phyloP scores from a whole-genome alignment of 208 protist species.

The Tritrichomonas foetus region DNA sequence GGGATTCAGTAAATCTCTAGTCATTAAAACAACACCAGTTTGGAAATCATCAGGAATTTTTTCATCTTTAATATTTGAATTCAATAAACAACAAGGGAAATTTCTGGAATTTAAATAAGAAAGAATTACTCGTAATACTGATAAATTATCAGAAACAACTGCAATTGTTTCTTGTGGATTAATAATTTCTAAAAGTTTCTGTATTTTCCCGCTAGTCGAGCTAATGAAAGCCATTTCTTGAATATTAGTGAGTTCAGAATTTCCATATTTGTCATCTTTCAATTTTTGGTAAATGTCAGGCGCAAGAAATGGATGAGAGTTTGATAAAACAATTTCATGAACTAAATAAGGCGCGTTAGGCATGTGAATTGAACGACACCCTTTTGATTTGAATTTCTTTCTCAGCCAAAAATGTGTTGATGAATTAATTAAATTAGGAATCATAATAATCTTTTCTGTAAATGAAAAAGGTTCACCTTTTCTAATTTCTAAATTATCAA shows the following conservation, averaged over 20 bases:
- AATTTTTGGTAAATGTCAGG: background rate
- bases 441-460: too few species aligned
- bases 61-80: conserved; percentile 2
- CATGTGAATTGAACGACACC: too few species aligned
- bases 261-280: background rate
- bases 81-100: background rate
- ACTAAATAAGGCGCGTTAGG: background rate
- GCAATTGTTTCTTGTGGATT: background rate
- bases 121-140: background rate
- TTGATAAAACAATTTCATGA: background rate
- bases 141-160: background rate
- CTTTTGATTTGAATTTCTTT: too few species aligned
- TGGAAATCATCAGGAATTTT: background rate
- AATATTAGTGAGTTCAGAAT: background rate
- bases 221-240: background rate
- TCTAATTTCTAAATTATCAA: too few species aligned
- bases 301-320: background rate
- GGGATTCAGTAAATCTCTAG: background rate
- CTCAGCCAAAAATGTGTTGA: too few species aligned
- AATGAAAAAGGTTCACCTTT: too few species aligned
- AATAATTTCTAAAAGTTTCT: background rate
- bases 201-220: background rate
- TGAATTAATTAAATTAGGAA: too few species aligned
- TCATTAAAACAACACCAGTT: background rate
- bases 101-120: background rate